Conservation (phyloP, 495 filamentous ascomycete genomes). For the Podospora tetraspora region DNA sequence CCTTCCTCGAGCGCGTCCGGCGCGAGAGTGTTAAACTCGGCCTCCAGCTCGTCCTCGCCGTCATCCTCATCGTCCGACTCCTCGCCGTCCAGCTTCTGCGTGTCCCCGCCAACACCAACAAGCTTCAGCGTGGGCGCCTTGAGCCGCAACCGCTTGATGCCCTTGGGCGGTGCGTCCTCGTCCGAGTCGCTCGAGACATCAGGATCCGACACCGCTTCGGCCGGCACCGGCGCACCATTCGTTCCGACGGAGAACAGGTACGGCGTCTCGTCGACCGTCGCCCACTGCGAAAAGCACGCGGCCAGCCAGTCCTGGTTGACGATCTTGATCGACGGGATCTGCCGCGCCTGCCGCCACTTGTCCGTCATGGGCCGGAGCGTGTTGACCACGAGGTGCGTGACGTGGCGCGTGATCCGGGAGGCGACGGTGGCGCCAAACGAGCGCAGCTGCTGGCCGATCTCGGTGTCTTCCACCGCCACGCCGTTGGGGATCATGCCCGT, state of each 20-base stretch:
- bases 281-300: conserved; percentile 75
- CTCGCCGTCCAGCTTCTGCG: conserved; percentile 32
- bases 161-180: conserved; percentile 18
- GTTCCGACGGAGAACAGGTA: conserved; percentile 64
- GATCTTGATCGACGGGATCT: conserved; percentile 69
- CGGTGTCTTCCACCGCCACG: conserved; percentile 65
- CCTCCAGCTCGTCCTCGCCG: conserved; percentile 41
- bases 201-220: conserved; percentile 24
- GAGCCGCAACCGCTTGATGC: conserved; percentile 9
- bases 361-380: conserved; percentile 67
- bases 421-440: conserved; percentile 76
- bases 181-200: conserved; percentile 29
- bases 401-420: conserved; percentile 41
- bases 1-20: conserved; percentile 46
- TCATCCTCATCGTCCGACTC: conserved; percentile 47
- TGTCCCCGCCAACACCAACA: conserved; percentile 11
- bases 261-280: conserved; percentile 62
- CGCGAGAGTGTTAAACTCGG: conserved; percentile 33
- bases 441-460: conserved; percentile 77
- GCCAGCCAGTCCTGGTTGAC: conserved; percentile 86
- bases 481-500: conserved; percentile 83
- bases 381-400: conserved; percentile 52
- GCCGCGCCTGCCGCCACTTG: conserved; percentile 78
- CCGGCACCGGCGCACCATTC: conserved; percentile 23
- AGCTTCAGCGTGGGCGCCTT: conserved; percentile 22